Base-by-base conservation (phyloP, 2,329 filamentous ascomycete genomes). In the Alternaria sp. region DNA sequence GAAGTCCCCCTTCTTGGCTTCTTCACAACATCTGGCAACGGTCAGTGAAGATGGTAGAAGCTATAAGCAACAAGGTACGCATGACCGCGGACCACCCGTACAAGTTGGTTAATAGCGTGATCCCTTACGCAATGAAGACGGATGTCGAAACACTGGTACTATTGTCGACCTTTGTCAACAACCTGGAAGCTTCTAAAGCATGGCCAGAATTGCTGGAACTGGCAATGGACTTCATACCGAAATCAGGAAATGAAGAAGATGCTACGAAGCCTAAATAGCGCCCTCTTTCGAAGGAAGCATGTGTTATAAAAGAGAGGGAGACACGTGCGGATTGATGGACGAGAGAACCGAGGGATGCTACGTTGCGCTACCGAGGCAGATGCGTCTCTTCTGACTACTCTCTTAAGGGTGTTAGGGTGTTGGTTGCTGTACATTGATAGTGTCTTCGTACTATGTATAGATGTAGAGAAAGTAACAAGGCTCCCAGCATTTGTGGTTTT, bases 361-460 rank as follows among this genome's bases (percentile, higher is more conserved):
- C 26, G 6, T 20, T 21, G 26, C 26, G 26, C 26, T 51, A 33
- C 26, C 2, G 47, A 33, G 5, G 12, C 12, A 15, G 12, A 5
- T 15, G 7, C 25, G 14, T 21, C 26, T 50, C 12, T 10, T 4
- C 3, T n/a, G 7, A 25, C 21, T 14, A 46, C 14, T 46, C 9
- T 1, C 4, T 14, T 3, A 5, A 3, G 3, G 10, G 6, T 3
- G 15, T 6, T 2, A 14, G 0, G 3, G 9, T 7, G 9, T 28
- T 5, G 4, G 3, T 30, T 14, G 6, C 6, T 18, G 25, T 50
- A 7, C 8, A 1, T 28, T 14, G 6, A 5, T 12, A 2, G 3
- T 23, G 8, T 23, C 8, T 46, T 46, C 44, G 7, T 37, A 9
- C 0, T 5, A 5, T 37, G 33, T 9, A 0, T 37, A 0, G 15